Conservation (phyloP, 169 alveolate species). For the Miamiensis avidus region DNA sequence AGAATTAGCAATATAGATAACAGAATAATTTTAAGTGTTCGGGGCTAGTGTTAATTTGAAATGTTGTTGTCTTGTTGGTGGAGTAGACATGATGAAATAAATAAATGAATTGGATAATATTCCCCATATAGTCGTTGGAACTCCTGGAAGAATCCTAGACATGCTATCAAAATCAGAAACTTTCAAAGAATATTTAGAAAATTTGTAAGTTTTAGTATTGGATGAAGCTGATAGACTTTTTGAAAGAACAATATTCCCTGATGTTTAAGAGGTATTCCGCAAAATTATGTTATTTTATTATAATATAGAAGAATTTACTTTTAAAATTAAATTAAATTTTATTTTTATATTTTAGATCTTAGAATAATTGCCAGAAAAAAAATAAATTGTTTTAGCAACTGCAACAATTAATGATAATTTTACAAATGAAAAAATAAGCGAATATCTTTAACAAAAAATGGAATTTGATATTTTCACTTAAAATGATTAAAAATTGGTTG, state of each 20-base stretch:
- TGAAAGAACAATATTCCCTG: conserved; percentile 83
- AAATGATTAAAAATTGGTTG: conserved; percentile 41
- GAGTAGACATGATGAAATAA: conserved; percentile 89
- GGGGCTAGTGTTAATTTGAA: conserved; percentile 89
- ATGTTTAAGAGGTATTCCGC: conserved; percentile 47
- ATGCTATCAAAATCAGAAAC: conserved; percentile 69
- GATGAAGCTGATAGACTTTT: conserved; percentile 98
- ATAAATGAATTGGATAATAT: conserved; percentile 72
- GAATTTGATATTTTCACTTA: conserved; percentile 11
- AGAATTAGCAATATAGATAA: conserved; percentile 95
- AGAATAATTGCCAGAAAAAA: conserved; percentile 37
- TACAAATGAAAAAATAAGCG: conserved; percentile 16
- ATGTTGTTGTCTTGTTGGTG: conserved; percentile 91
- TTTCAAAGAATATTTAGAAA: conserved; percentile 67
- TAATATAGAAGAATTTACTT: not conserved
- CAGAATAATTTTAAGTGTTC: conserved; percentile 93
- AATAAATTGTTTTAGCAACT: conserved; percentile 58
- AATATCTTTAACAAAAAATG: conserved; percentile 2
- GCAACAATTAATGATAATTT: conserved; percentile 61
- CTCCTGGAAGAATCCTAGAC: conserved; percentile 96
- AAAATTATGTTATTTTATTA: not conserved
- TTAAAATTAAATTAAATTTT: conserved; percentile 19
- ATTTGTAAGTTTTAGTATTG: conserved; percentile 90
- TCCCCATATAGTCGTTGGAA: conserved; percentile 96
- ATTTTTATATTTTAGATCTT: conserved; percentile 26